Conservation (phyloP, 2,329 filamentous ascomycete genomes). For the Cercospora berteroae region DNA sequence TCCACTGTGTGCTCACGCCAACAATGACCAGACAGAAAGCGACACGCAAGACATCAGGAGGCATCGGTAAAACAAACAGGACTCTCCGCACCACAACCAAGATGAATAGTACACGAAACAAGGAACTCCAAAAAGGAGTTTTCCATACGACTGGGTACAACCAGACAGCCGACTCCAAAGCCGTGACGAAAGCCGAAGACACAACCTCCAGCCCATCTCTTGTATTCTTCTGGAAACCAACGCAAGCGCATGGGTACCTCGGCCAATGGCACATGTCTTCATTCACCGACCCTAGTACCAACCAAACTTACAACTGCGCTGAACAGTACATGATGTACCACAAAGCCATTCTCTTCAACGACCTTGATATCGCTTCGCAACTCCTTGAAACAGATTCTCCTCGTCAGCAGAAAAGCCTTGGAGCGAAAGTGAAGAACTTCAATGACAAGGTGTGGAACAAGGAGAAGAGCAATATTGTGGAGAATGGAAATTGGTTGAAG, state of each 20-base stretch:
- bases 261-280: conserved; percentile 22
- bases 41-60: background rate
- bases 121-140: background rate
- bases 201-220: background rate
- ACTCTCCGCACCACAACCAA: background rate
- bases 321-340: conserved; percentile 29
- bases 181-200: background rate
- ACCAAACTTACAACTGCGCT: conserved; percentile 18
- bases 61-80: background rate
- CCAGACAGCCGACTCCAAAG: background rate
- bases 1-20: background rate
- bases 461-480: conserved; percentile 8
- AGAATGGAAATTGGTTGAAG: conserved; percentile 19
- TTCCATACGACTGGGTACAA: background rate
- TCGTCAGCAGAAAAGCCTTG: conserved; percentile 15
- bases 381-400: conserved; percentile 9
- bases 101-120: background rate
- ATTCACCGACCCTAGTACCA: conserved; percentile 16
- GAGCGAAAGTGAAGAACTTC: conserved; percentile 13
- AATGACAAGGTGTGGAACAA: conserved; percentile 11
- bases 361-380: conserved; percentile 6
- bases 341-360: conserved; percentile 21
- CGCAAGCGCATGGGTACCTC: conserved; percentile 21
- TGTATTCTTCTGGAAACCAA: conserved; percentile 19
- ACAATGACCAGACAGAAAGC: background rate